Base-by-base conservation (phyloP, 108 stramenopile species). In the Pseudonitzschia multistriata region DNA sequence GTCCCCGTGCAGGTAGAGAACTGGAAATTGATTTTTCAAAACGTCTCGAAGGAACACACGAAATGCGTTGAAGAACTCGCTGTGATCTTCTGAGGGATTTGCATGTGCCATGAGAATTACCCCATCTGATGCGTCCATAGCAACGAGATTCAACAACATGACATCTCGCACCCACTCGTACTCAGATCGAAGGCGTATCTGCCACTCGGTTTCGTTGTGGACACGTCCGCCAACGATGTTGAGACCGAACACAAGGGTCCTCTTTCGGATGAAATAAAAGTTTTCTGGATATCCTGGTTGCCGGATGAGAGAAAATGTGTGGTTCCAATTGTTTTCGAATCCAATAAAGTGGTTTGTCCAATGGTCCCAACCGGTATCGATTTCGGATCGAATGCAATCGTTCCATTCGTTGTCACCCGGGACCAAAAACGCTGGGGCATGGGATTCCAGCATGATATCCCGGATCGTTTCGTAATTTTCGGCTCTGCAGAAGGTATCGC, bases 341-440 rank as follows among this genome's bases (percentile, higher is more conserved):
- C 42, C 34, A 14, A 28, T 35, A 50, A 84, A 77, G 7, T 67
- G 31, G 24, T 71, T 62, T 11, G 19, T 59, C 83, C 83, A 84
- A 29, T 33, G 47, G 8, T 37, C 55, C 62, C 62, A 57, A 28
- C 65, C 83, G 4, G 14, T 64, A 24, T 77, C 70, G 40, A 75
- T 48, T n/a, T 42, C 36, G 28, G 37, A 70, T 19, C 49, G 67
- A 28, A 79, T 49, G 49, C 84, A 85, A 67, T 85, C 84, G 50
- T 85, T 85, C 57, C 67, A 81, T 52, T 85, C 84, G 42, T 85
- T 85, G 49, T 82, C 84, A 42, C 84, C 84, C 7, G 73, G 68
- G 35, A 82, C 56, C 25, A 82, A 59, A 67, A 85, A 85, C 0
- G 72, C 73, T 0, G 84, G 84, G 0, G 77, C 56, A 15, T 49